Base-by-base conservation (phyloP, 2,329 filamentous ascomycete species). In the Aureobasidium lini region DNA sequence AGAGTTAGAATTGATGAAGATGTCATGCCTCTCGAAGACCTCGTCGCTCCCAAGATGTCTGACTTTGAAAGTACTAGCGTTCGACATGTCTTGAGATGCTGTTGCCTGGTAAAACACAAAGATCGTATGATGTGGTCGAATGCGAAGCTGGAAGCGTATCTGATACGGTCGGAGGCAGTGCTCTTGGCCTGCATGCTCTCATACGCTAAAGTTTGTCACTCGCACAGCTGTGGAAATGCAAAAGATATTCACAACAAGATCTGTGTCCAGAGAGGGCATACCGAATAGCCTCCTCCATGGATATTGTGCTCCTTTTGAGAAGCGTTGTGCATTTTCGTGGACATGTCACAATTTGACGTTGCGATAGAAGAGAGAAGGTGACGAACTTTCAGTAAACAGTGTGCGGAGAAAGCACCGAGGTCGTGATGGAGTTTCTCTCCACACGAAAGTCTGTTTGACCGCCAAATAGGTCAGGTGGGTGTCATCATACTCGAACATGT, bases 401-500 rank as follows among this genome's bases (percentile, higher is more conserved):
- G 34, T 36, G 34, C 34, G 34, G 34, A 13, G 34, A 36, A 13
- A 36, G 13, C 34, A 36, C 8, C 8, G 34, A 8, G 34, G 8
- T 36, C 34, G 34, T 13, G 31, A 50, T 31, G 32, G 28, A 23
- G 15, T 6, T 40, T 18, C 47, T 54, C 50, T 54, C 37, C 50
- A 43, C 50, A 34, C 36, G 23, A 43, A 54, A 54, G 50, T 42
- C 16, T 42, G 50, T 43, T 54, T 43, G 39, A 43, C 49, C 10
- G 37, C 42, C 37, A 29, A 54, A 32, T 43, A 13, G 50, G 50
- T 43, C 50, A 54, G 50, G 28, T 54, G 50, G 37, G 32, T 43
- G 50, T 43, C 50, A 54, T 54, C 28, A 54, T 31, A 43, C 23
- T 15, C 9, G 28, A 43, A 11, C 34, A 18, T 18, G 37, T 11